phyloP scores from a whole-genome alignment of 2,329 filamentous ascomycete species.

The Stromatinia cepivora region DNA sequence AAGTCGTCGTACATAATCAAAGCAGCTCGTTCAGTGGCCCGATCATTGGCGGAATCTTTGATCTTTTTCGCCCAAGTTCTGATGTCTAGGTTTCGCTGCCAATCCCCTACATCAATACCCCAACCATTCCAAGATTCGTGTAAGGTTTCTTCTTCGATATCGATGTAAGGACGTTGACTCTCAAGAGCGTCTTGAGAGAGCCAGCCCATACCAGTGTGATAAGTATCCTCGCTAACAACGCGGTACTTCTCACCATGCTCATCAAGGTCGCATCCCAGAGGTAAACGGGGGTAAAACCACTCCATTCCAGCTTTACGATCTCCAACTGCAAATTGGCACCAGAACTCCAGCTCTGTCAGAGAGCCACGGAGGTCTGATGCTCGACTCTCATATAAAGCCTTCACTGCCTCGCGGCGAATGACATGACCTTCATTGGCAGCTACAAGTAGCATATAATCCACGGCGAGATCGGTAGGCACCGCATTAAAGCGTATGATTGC shows the following conservation, averaged over 20 bases:
- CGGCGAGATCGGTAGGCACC: slow-evolving; percentile 65
- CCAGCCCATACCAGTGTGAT: slow-evolving; percentile 75
- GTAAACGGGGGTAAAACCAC: slow-evolving; percentile 83
- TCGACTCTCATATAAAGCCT: slow-evolving; percentile 68
- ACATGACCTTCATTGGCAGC: slow-evolving; percentile 89
- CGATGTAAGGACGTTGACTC: slow-evolving; percentile 43
- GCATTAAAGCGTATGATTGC: slow-evolving; percentile 76
- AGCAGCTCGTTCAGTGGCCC: slow-evolving; percentile 37
- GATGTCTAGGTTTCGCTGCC: slow-evolving; percentile 49
- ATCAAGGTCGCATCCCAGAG: slow-evolving; percentile 68
- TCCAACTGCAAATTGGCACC: slow-evolving; percentile 95
- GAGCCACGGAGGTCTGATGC: slow-evolving; percentile 74
- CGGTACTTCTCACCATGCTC: slow-evolving; percentile 66
- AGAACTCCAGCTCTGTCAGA: slow-evolving; percentile 85
- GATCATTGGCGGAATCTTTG: slow-evolving; percentile 25
- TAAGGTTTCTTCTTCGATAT: slow-evolving; percentile 62
- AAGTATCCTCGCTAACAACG: slow-evolving; percentile 80
- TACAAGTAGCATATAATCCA: slow-evolving; percentile 78
- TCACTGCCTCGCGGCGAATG: slow-evolving; percentile 65
- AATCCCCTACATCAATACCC: slow-evolving; percentile 62
- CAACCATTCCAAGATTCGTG: slow-evolving; percentile 68
- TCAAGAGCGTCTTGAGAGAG: slow-evolving; percentile 61
- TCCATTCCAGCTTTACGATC: slow-evolving; percentile 84
- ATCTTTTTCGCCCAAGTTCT: slow-evolving; percentile 43
- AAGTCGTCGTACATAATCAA: slow-evolving; percentile 56